Conservation (phyloP, 257 asterid genomes). For the Mitragyna speciosa region DNA sequence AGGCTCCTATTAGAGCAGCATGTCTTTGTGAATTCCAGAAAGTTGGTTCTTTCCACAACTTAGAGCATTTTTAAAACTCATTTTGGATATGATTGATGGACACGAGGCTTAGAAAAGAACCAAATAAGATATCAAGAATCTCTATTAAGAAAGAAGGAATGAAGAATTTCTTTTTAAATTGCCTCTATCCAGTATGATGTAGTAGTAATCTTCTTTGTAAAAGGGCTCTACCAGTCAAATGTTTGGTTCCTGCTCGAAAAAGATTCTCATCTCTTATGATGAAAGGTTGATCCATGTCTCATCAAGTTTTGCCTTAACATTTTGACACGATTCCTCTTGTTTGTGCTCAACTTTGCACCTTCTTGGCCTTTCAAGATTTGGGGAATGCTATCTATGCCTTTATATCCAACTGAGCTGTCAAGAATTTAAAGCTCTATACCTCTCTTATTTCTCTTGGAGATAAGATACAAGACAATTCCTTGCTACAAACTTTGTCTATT, state of each 20-base stretch:
- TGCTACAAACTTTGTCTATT: background rate
- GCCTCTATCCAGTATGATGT: background rate
- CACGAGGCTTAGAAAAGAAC: conserved; percentile 22
- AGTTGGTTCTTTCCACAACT: background rate
- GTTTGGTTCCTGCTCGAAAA: conserved; percentile 16
- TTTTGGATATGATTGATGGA: background rate
- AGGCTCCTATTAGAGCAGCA: conserved; percentile 8
- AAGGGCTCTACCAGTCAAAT: background rate
- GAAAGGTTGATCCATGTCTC: conserved; percentile 13
- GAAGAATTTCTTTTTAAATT: background rate
- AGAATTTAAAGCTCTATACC: too few species aligned
- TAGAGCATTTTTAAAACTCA: background rate
- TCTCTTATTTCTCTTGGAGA: background rate
- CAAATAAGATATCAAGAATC: conserved; percentile 7
- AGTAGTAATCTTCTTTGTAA: background rate
- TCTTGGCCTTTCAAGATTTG: conserved; percentile 23
- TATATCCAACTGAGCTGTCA: background rate
- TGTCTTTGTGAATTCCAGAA: background rate
- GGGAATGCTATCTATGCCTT: background rate
- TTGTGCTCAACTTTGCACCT: conserved; percentile 26
- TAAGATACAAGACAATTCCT: background rate
- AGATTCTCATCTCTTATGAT: conserved; percentile 19
- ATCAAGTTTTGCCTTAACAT: conserved; percentile 3
- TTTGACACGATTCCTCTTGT: conserved; percentile 29
- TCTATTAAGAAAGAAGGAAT: background rate